A percentile compares a stretch with the other conserved stretches of the same genome.
These are phyloP conservation scores for Flaveria trinervia DNA, from an alignment of 129 eudicot species.

Conservation along the genomic window DNA sequence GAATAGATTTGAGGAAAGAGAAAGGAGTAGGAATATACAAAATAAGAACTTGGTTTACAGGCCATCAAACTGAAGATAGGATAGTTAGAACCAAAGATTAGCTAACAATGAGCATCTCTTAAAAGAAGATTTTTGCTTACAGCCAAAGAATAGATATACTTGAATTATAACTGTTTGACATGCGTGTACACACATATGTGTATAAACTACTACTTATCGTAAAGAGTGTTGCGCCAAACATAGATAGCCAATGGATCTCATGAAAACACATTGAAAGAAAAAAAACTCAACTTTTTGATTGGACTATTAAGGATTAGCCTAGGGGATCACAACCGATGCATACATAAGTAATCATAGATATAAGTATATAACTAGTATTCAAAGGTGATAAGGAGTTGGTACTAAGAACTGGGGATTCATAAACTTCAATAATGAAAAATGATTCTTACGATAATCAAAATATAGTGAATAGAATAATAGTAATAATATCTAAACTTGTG, in stretches of 20 bases:
- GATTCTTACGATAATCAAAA: neutral
- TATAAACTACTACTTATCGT: neutral
- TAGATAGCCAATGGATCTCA: neutral
- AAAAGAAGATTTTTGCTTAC: neutral
- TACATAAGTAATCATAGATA: slow-evolving; percentile 5
- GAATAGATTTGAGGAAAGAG: neutral
- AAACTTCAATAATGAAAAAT: too few relatives aligned
- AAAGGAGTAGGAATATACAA: neutral
- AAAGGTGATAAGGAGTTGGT: too few relatives aligned
- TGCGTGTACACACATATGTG: neutral
- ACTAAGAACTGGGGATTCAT: too few relatives aligned
- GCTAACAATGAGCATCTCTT: neutral
- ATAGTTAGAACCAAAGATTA: neutral
- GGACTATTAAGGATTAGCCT: neutral
- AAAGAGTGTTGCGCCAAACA: neutral
- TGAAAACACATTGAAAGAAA: neutral
- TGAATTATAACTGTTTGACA: neutral
- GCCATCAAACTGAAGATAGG: neutral
- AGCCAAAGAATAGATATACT: neutral
- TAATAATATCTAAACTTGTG: neutral
- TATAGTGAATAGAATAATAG: neutral
- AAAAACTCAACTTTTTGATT: neutral
- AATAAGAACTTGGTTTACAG: neutral
- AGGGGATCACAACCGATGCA: neutral
- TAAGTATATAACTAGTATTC: neutral